Percentiles rank a stretch among this genome's conserved stretches.
phyloP scores from a whole-genome alignment of 768 basidiomycete species.

The Lactifluus hygrophoroides region DNA sequence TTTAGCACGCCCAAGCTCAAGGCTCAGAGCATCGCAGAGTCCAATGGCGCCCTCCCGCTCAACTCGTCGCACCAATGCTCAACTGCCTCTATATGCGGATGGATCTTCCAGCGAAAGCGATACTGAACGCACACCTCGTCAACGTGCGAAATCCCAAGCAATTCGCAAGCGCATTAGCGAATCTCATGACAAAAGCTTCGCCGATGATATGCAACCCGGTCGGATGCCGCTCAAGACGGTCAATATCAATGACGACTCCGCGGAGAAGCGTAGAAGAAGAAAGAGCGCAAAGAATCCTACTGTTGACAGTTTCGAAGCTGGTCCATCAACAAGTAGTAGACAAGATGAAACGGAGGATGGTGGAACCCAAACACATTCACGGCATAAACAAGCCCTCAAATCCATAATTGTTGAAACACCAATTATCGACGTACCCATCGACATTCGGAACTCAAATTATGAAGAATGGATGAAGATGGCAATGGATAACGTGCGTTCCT shows the following conservation, averaged over 20 bases:
- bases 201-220: constrained; percentile 31
- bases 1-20: background rate
- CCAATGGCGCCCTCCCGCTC: constrained; percentile 15
- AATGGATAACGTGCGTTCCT: constrained; percentile 74
- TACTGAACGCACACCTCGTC: constrained; percentile 25
- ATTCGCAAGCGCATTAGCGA: constrained; percentile 53
- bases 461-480: constrained; percentile 99
- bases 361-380: constrained; percentile 27
- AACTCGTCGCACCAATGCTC: constrained; percentile 10
- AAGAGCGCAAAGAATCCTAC: constrained; percentile 63
- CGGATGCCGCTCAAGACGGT: constrained; percentile 32
- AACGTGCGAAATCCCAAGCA: constrained; percentile 6
- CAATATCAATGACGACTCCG: constrained; percentile 72
- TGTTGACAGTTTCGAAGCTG: constrained; percentile 45
- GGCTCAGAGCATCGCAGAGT: background rate
- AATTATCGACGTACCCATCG: constrained; percentile 53
- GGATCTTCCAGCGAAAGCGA: constrained; percentile 26
- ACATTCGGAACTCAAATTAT: constrained; percentile 87
- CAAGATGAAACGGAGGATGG: constrained; percentile 36
- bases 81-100: constrained; percentile 17
- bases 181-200: constrained; percentile 37
- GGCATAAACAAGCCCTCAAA: constrained; percentile 53
- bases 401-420: constrained; percentile 47
- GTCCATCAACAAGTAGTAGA: constrained; percentile 42
- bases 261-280: constrained; percentile 75